Evolutionary conservation across 306 rosid species (phyloP), one percentile per base, ranked within the genome.

Genomic region (Medicago arabica): DNA sequence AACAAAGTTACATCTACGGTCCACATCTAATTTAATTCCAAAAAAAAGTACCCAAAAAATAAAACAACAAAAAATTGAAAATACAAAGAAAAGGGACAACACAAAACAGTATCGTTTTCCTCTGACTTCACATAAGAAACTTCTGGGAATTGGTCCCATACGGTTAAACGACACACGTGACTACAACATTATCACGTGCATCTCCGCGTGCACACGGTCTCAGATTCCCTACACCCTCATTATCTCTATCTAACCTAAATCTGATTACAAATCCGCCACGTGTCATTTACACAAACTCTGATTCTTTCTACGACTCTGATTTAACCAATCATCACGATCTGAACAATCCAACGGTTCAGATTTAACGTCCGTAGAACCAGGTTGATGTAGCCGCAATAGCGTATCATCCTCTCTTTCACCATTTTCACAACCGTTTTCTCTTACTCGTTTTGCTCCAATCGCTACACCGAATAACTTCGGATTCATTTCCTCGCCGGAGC

Each of bases 391-490:
- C 51, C 89, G 80, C 76, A 87, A 63, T 69, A 79, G 73, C 1
- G 86, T 84, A 59, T 75, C 93, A 0, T 85, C 88, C 67, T 12
- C 75, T 7, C 18, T 61, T 13, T 49, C 77, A 3, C 78, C 83
- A 6, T 11, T 75, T 8, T 82, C 86, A 13, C 69, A 71, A 25
- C 74, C 23, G 15, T 61, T 80, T 34, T 81, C 97, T 71, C 98
- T 83, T 18, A 78, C 68, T 51, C 98, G 85, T 83, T 91, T 93
- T 12, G 68, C 76, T 11, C 92, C 90, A 38, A 93, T 75, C 15
- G 86, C 81, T 62, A 89, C 98, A 8, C 96, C 96, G 36, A 89
- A 89, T 17, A 89, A 82, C 80, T 83, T 92, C 44, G 88, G 90
- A 43, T 84, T 81, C 77, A 67, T 50, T 54, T 74, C 83, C 16